phyloP scores from a whole-genome alignment of 2,329 filamentous ascomycete genomes.

The Neurospora sp. region DNA sequence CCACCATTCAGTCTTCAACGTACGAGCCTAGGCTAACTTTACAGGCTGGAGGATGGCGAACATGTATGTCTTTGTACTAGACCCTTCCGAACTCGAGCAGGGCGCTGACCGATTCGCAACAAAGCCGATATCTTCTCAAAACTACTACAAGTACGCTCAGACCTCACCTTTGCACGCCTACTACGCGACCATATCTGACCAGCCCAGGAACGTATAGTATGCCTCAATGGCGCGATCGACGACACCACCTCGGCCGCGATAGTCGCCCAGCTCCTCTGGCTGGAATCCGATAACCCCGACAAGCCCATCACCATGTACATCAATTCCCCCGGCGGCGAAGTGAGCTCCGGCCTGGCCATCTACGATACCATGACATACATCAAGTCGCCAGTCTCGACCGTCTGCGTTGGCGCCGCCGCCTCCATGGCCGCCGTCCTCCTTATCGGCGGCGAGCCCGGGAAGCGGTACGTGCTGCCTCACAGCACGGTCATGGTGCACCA shows the following conservation, averaged over 20 bases:
- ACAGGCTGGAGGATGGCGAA: slow-evolving; percentile 67
- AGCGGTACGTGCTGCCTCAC: slow-evolving; percentile 85
- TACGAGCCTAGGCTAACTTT: slow-evolving; percentile 21
- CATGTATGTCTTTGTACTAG: slow-evolving; percentile 47
- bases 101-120: slow-evolving; percentile 19
- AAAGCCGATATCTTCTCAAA: slow-evolving; percentile 76
- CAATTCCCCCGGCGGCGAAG: slow-evolving; percentile 88
- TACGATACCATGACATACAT: slow-evolving; percentile 99
- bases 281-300: slow-evolving; percentile 91
- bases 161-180: neutral
- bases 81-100: slow-evolving; percentile 1
- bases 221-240: slow-evolving; percentile 84
- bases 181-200: slow-evolving; percentile 4
- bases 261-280: slow-evolving; percentile 91
- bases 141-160: slow-evolving; percentile 53
- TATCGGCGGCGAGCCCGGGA: slow-evolving; percentile 73
- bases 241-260: slow-evolving; percentile 86
- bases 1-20: neutral
- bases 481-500: slow-evolving; percentile 96
- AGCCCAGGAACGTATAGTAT: slow-evolving; percentile 77
- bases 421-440: slow-evolving; percentile 90
- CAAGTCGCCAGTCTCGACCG: slow-evolving; percentile 81
- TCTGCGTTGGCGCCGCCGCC: slow-evolving; percentile 88
- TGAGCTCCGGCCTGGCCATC: slow-evolving; percentile 80
- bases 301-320: slow-evolving; percentile 98